These are phyloP conservation scores for Oryza longistaminata DNA, from an alignment of 176 grass and related monocot genomes.

Conservation along the genomic window DNA sequence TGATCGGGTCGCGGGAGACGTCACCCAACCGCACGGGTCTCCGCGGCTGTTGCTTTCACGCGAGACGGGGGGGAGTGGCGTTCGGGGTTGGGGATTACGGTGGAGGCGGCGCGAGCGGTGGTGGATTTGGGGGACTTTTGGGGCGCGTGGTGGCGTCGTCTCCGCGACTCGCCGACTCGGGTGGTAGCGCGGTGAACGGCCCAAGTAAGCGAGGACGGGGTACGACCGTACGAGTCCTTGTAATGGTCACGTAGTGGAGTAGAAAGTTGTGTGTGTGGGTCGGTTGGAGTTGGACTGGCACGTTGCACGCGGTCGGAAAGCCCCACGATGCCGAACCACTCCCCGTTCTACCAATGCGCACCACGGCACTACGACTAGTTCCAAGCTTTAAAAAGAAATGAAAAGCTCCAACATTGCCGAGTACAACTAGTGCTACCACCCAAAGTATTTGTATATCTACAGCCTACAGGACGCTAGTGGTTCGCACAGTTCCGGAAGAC, in stretches of 20 bases:
- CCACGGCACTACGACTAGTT: not conserved
- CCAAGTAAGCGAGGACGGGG: not conserved
- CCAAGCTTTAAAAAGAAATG: not conserved
- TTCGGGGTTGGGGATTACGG: not conserved
- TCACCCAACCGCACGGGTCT: not conserved
- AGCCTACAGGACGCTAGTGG: too few relatives aligned
- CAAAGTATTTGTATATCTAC: not conserved
- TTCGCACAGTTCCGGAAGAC: not conserved
- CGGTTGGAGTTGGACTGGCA: slow-evolving; percentile 15
- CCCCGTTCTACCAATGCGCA: not conserved
- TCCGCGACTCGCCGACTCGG: not conserved
- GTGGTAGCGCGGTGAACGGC: slow-evolving; percentile 4
- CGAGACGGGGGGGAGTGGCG: not conserved
- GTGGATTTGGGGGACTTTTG: too few relatives aligned
- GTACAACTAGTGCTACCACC: not conserved
- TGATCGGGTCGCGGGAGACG: not conserved
- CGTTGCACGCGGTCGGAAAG: slow-evolving; percentile 2
- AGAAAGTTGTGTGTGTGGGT: slow-evolving; percentile 3
- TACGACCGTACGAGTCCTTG: not conserved
- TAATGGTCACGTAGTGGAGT: slow-evolving; percentile 17
- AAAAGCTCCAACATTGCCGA: slow-evolving; percentile 19
- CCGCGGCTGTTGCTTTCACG: slow-evolving; percentile 29
- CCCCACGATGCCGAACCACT: slow-evolving; percentile 18
- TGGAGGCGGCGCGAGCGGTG: too few relatives aligned
- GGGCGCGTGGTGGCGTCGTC: too few relatives aligned